These are phyloP conservation scores for Piedraia hortae DNA, from an alignment of 2,329 filamentous ascomycete genomes.

Conservation along the genomic window DNA sequence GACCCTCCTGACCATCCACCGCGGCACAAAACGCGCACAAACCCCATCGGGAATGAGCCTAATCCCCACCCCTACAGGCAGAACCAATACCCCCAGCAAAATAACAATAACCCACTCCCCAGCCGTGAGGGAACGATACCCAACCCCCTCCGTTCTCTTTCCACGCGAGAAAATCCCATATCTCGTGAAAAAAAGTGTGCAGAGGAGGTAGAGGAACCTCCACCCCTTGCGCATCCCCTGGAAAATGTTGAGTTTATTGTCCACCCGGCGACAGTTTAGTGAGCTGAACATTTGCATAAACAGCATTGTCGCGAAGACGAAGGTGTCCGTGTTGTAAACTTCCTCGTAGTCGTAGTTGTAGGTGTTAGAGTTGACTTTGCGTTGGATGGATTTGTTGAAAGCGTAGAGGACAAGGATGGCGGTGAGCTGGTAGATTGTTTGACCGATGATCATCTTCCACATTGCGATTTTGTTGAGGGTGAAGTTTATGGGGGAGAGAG, in stretches of 20 bases:
- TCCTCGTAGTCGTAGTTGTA: slow-evolving; percentile 14
- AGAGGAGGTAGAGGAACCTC: slow-evolving; percentile 70
- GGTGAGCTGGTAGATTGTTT: slow-evolving; percentile 64
- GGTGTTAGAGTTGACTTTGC: slow-evolving; percentile 32
- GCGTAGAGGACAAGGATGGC: slow-evolving; percentile 66
- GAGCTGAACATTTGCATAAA: slow-evolving; percentile 99
- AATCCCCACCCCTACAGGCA: slow-evolving; percentile 57
- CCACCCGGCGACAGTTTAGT: slow-evolving; percentile 83
- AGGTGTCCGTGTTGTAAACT: slow-evolving; percentile 33
- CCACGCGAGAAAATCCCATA: slow-evolving; percentile 74
- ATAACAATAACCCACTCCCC: slow-evolving; percentile 72
- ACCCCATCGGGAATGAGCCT: slow-evolving; percentile 56
- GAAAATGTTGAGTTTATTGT: slow-evolving; percentile 89
- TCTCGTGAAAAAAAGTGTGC: slow-evolving; percentile 70
- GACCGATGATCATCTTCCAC: slow-evolving; percentile 98
- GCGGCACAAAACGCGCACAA: slow-evolving; percentile 19
- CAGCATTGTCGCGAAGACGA: slow-evolving; percentile 94
- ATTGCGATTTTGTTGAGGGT: slow-evolving; percentile 65
- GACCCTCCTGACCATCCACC: too few relatives aligned
- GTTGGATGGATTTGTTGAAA: too few relatives aligned
- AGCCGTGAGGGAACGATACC: slow-evolving; percentile 39
- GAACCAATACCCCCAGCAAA: slow-evolving; percentile 55
- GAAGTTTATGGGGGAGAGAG: slow-evolving; percentile 47
- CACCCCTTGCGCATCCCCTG: slow-evolving; percentile 62
- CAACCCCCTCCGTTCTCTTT: slow-evolving; percentile 48